phyloP scores from a whole-genome alignment of 306 rosid species.

The Vigna nakashimae region DNA sequence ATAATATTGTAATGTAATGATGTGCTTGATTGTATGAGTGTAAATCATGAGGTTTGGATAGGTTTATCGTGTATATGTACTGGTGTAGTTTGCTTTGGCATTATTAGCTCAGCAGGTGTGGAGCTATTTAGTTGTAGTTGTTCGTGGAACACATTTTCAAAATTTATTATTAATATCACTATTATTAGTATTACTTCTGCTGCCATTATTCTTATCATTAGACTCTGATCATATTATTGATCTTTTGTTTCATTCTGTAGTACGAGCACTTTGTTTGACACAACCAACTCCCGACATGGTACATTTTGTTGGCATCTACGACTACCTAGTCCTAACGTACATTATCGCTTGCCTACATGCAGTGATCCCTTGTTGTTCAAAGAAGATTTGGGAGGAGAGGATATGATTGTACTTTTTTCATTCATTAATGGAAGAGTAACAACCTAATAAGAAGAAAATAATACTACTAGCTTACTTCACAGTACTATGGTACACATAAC shows the following conservation, averaged over 20 bases:
- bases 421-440: not conserved
- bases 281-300: constrained; percentile 9
- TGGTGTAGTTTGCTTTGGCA: constrained; percentile 36
- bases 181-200: not conserved
- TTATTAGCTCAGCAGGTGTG: constrained; percentile 39
- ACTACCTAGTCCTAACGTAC: not conserved
- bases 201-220: not conserved
- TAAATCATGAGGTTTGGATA: constrained; percentile 27
- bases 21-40: constrained; percentile 39
- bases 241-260: constrained; percentile 25
- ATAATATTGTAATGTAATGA: constrained; percentile 17
- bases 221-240: constrained; percentile 16
- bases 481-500: not conserved
- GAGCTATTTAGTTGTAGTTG: constrained; percentile 38
- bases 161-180: not conserved
- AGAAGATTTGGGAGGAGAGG: not conserved
- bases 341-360: constrained; percentile 1
- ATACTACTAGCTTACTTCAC: not conserved
- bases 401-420: not conserved
- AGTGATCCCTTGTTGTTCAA: constrained; percentile 8
- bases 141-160: constrained; percentile 20
- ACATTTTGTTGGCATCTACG: constrained; percentile 13
- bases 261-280: constrained; percentile 20
- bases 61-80: constrained; percentile 40
- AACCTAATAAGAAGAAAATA: not conserved